phyloP scores from a whole-genome alignment of 169 alveolate species.

The Amoebophrya sp. region DNA sequence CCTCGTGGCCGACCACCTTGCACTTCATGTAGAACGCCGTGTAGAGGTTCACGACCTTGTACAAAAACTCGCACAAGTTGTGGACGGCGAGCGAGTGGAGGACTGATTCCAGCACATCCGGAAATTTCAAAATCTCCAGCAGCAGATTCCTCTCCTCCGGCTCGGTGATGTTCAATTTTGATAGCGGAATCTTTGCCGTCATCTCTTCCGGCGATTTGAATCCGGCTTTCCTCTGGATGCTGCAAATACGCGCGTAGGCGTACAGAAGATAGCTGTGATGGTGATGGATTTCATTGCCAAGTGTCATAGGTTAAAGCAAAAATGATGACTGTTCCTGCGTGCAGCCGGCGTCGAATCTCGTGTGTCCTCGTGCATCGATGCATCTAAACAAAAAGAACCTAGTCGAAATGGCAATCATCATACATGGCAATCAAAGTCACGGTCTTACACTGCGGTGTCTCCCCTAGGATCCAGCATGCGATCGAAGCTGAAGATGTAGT shows the following conservation, averaged over 20 bases:
- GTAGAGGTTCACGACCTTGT: constrained; percentile 82
- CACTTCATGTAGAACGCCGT: constrained; percentile 88
- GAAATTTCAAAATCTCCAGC: constrained; percentile 64
- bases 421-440: not conserved
- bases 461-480: constrained; percentile 97
- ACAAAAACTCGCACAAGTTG: constrained; percentile 84
- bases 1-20: constrained; percentile 80
- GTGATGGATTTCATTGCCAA: too few species aligned
- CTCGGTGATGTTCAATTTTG: constrained; percentile 39
- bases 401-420: not conserved
- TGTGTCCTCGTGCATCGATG: too few species aligned
- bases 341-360: too few species aligned
- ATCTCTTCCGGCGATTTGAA: not conserved
- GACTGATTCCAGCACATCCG: constrained; percentile 76
- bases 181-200: not conserved
- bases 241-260: constrained; percentile 53
- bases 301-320: too few species aligned
- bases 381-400: too few species aligned
- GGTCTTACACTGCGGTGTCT: not conserved
- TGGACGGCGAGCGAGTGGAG: constrained; percentile 64
- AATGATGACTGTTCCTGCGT: too few species aligned
- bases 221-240: constrained; percentile 46
- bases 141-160: constrained; percentile 67
- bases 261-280: constrained; percentile 39
- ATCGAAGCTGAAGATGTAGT: constrained; percentile 90